Evolutionary conservation across 192 early-diverging fungal species (phyloP), one percentile per base, ranked within the genome.

Genomic region (Backusella parvicylindrica): DNA sequence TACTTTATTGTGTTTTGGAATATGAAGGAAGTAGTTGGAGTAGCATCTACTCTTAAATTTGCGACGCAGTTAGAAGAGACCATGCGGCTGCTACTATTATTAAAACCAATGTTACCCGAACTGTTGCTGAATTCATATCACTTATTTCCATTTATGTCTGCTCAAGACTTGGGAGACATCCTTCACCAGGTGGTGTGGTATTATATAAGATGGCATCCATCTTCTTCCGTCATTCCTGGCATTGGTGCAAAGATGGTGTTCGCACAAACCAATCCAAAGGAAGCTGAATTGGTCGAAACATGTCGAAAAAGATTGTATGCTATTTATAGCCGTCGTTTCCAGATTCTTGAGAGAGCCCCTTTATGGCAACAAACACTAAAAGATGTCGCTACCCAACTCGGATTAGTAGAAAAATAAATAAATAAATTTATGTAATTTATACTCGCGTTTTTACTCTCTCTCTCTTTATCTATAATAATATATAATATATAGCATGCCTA

Each of bases 1-100:
- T 80, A 80, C 50, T 80, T 76, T 68, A 76, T 80, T 31, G 79
- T 71, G 7, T 80, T 80, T 73, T 80, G 79, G 79, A 70, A 80
- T 64, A 80, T 80, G 75, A 64, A 67, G 16, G 41, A 72, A 47
- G 75, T 80, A 11, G 65, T 35, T 6, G 40, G 31, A 5, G 38
- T 56, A 26, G 35, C 56, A 23, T 72, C 63, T 16, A 65, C 76
- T 15, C 65, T 77, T 35, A 50, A 70, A 50, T 77, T 71, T 32
- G 76, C 76, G 13, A 77, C 76, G 9, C 76, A 77, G 32, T 35
- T 77, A 26, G 68, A 77, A 38, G 76, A 77, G 28, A 77, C 76
- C 6, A 60, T 26, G 21, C 56, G 64, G 1, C n/a, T 77, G 16
- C 11, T 70, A 18, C 26, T 70, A 13, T 37, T 68, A 63, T 26